Conservation (phyloP, 192 early-diverging fungal genomes). For the Lobosporangium transversale region DNA sequence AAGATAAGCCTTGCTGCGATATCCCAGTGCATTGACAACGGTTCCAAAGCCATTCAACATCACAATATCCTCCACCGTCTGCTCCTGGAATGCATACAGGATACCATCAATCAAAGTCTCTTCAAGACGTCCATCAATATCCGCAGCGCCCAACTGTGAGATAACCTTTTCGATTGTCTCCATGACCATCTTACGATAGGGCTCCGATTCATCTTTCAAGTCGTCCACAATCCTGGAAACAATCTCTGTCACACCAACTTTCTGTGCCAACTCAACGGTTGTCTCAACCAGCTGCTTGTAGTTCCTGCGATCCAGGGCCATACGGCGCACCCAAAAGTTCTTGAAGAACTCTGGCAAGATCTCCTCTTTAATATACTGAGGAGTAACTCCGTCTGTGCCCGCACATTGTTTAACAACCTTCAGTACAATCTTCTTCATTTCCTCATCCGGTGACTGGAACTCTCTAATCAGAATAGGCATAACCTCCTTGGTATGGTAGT, state of each 20-base stretch:
- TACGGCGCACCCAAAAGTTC: slow-evolving; percentile 97
- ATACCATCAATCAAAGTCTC: slow-evolving; percentile 97
- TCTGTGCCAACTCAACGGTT: slow-evolving; percentile 93
- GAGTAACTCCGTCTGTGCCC: slow-evolving; percentile 90
- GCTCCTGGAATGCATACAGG: slow-evolving; percentile 98
- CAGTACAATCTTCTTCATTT: slow-evolving; percentile 99
- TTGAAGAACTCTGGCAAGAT: slow-evolving; percentile 96
- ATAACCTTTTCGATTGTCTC: slow-evolving; percentile 92
- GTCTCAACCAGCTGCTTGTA: slow-evolving; percentile 95
- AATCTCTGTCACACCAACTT: slow-evolving; percentile 93
- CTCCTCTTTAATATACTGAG: slow-evolving; percentile 85
- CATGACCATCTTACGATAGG: slow-evolving; percentile 97
- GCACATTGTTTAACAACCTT: slow-evolving; percentile 98
- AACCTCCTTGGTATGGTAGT: slow-evolving; percentile 93
- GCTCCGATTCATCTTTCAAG: slow-evolving; percentile 94
- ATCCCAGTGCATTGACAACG: slow-evolving; percentile 89
- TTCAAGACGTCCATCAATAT: slow-evolving; percentile 92
- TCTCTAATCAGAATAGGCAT: slow-evolving; percentile 94
- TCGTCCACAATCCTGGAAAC: slow-evolving; percentile 87
- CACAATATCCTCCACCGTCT: slow-evolving; percentile 89
- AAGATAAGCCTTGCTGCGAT: slow-evolving; percentile 91
- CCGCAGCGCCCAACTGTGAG: slow-evolving; percentile 81
- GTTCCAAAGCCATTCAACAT: slow-evolving; percentile 97
- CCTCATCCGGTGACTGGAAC: slow-evolving; percentile 97
- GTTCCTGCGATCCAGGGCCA: slow-evolving; percentile 95